These are phyloP conservation scores for Syncephalastrum racemosum DNA, from an alignment of 371 early-diverging fungal species.

Conservation along the genomic window DNA sequence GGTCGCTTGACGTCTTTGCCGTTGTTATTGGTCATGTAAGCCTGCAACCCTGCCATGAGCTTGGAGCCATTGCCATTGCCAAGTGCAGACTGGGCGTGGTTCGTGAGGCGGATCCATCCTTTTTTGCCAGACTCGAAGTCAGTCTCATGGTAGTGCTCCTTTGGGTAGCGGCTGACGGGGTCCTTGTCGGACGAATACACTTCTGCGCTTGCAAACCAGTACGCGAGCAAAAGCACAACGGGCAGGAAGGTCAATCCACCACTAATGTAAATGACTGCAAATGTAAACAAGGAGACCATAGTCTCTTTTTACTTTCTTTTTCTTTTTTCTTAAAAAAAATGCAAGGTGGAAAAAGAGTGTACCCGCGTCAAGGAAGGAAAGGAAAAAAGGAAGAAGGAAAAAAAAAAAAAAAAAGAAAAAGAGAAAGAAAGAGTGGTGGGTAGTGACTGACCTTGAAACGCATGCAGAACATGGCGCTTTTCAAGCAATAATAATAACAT, in stretches of 20 bases:
- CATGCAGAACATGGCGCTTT: too few relatives aligned
- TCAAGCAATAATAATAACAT: too few relatives aligned
- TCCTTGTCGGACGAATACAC: conserved; percentile 1
- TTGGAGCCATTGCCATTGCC: conserved; percentile 1
- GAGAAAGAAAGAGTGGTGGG: not conserved
- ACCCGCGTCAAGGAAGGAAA: not conserved
- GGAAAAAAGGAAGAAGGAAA: not conserved
- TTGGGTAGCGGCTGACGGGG: conserved; percentile 7
- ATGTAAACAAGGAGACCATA: conserved; percentile 18
- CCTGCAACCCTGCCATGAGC: conserved; percentile 29
- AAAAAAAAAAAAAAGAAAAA: not conserved
- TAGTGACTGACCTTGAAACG: not conserved
- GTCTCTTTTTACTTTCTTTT: too few relatives aligned
- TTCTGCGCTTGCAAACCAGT: conserved; percentile 5
- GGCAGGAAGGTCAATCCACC: conserved; percentile 41
- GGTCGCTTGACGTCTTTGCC: conserved; percentile 17
- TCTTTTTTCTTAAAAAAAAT: too few relatives aligned
- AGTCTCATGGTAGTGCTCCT: conserved; percentile 11
- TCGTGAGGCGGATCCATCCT: conserved; percentile 41
- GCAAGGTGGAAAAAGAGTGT: not conserved
- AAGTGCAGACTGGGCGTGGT: conserved; percentile 5
- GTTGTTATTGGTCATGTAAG: conserved; percentile 11
- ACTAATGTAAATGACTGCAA: conserved; percentile 25
- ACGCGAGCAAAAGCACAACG: conserved; percentile 10
- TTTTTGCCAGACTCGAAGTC: conserved; percentile 24